Base-by-base conservation (phyloP, 164 flowering plant species). In the Vitis labrusca region DNA sequence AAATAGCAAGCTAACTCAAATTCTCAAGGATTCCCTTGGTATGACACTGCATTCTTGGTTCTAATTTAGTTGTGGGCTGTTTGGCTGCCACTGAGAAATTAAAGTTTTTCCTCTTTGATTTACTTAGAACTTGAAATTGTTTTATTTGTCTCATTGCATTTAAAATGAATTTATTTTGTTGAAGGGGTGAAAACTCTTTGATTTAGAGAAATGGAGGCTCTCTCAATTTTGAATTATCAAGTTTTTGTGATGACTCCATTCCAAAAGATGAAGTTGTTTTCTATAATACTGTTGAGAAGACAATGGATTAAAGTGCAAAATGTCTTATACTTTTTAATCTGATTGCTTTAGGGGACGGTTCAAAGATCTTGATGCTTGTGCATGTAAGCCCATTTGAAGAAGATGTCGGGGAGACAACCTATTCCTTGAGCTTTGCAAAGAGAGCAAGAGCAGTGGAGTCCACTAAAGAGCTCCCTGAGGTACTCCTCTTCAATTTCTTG, bases 1-100 rank as follows among this genome's bases (percentile, higher is more conserved):
- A 78, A 92, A 92, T 71, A 88, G 94, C 88, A 92, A 92, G 81
- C 82, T 92, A 53, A 90, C 94, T 30, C 94, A 90, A 78, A 86
- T 92, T 61, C 93, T 92, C 37, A 87, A 72, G 78, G 94, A 91
- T 81, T 88, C 91, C 16, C 79, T 91, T 59, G 97, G 97, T 91
- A 86, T 17, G 47, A 32, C 32, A 29, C 62, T 51, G 17, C 71
- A 63, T 47, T 62, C 65, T 61, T 66, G 5, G 44, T 37, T 37
- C 44, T 37, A 37, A 37, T 23, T 59, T 27, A 23, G 44, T 59
- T 17, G 29, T 27, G 37, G 37, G 29, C 10, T 59, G 29, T 59
- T 59, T 10, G 23, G 23, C 10, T 32, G 23, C 23, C 30, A 5
- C 11, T 3, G 10, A 58, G 19, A 19, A 58, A 8, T 17, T 10